Evolutionary conservation across 257 asterid species (phyloP), one percentile per base, ranked within the genome.

Genomic region (Cinchona pubescens): DNA sequence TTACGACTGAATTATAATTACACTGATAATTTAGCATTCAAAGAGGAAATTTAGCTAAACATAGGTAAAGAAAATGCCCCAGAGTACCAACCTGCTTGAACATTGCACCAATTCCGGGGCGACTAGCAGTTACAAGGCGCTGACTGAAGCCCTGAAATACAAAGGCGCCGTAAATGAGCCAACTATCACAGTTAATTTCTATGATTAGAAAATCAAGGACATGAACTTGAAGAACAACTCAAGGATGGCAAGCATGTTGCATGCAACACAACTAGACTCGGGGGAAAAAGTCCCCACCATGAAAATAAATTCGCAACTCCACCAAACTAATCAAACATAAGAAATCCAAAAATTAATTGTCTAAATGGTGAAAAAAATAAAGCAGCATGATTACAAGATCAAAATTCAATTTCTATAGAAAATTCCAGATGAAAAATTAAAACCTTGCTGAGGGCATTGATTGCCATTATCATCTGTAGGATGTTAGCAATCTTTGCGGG

Each of bases 401-500:
- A 11, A 30, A n/a, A 43, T 42, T 5, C 55, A 76, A 71, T 48
- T 32, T 43, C 6, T 15, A 55, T 8, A 40, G 25, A 13, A 70
- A 51, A 55, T 59, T 69, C 27, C 3, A 65, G 49, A 67, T 43
- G 59, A 78, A 69, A 73, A 78, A 74, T 62, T 30, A 70, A 43
- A 35, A 95, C 99, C 99, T 95, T 95, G 96, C 99, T 95, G 75
- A 95, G 93, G 75, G 99, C 94, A 86, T 88, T 95, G 73, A 95
- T 91, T 83, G 98, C 97, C 96, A 90, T 90, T 74, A 95, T 81
- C 65, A 83, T 88, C 77, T 87, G 97, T 85, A 87, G 96, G 78
- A 92, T 81, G 74, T 79, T 88, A 66, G 81, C 85, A 76, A 92
- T 87, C 85, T 83, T 89, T 42, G 75, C 79, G 10, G 86, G 81